Percentiles rank a stretch among this genome's conserved stretches.
phyloP scores from a whole-genome alignment of 2,329 filamentous ascomycete species.

The Lecanoromycetidae sp. region DNA sequence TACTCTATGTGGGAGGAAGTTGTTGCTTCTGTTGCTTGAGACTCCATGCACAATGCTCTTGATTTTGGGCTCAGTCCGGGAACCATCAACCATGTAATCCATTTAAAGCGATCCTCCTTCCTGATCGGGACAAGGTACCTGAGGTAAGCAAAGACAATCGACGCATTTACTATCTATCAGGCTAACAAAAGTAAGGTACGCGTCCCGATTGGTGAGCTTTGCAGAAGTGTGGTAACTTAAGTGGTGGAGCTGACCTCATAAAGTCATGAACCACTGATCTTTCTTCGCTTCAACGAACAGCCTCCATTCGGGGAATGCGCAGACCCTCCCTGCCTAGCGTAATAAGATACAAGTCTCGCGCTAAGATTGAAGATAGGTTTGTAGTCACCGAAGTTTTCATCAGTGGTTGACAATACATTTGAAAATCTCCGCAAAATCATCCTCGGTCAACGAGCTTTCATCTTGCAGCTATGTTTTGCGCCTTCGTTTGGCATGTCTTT shows the following conservation, averaged over 20 bases:
- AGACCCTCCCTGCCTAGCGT: background rate
- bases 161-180: background rate
- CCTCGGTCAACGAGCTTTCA: background rate
- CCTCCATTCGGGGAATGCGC: background rate
- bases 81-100: too few relatives aligned
- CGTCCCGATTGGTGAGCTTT: slow-evolving; percentile 1
- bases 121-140: background rate
- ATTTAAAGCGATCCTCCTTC: background rate
- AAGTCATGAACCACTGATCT: background rate
- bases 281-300: background rate
- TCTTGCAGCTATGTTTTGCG: slow-evolving; percentile 13
- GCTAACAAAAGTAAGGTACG: slow-evolving; percentile 4
- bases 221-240: too few relatives aligned
- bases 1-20: too few relatives aligned
- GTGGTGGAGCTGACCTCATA: too few relatives aligned
- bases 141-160: background rate
- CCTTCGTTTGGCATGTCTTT: slow-evolving; percentile 25
- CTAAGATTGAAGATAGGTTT: too few relatives aligned
- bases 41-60: too few relatives aligned
- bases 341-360: too few relatives aligned
- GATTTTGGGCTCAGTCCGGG: too few relatives aligned
- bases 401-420: too few relatives aligned
- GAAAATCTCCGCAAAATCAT: too few relatives aligned
- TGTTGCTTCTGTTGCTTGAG: too few relatives aligned
- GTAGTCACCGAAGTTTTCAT: too few relatives aligned